Percentiles rank a stretch among this genome's conserved stretches.
phyloP scores from a whole-genome alignment of 305 asterid genomes.

The Fraxinus paxiana region DNA sequence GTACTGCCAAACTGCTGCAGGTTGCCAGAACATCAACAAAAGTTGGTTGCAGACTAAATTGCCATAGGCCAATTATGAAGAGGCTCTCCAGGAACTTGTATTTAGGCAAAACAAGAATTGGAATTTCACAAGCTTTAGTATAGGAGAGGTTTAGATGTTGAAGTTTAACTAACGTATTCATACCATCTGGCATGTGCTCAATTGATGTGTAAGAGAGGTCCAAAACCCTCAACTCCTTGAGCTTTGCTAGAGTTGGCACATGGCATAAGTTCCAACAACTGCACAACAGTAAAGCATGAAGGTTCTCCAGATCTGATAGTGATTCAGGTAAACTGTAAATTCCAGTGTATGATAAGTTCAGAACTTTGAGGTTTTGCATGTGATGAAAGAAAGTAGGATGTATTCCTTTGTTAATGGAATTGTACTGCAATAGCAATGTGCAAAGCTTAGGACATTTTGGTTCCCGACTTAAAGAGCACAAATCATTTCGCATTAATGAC shows the following conservation, averaged over 20 bases:
- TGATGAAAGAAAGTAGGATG: slow-evolving; percentile 24
- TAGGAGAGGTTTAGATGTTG: slow-evolving; percentile 26
- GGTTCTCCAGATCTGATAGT: slow-evolving; percentile 25
- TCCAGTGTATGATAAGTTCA: slow-evolving; percentile 34
- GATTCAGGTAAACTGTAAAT: slow-evolving; percentile 24
- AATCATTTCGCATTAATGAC: slow-evolving; percentile 35
- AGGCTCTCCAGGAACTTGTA: slow-evolving; percentile 27
- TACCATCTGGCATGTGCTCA: slow-evolving; percentile 16
- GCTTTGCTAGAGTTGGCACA: slow-evolving; percentile 23
- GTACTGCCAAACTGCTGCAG: slow-evolving; percentile 18
- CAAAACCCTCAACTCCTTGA: slow-evolving; percentile 26
- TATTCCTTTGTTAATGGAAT: slow-evolving; percentile 30
- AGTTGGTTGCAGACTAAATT: neutral
- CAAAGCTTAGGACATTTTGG: slow-evolving; percentile 27
- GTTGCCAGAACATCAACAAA: neutral
- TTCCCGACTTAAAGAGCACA: slow-evolving; percentile 17
- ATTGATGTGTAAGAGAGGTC: slow-evolving; percentile 27
- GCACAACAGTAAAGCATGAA: slow-evolving; percentile 25
- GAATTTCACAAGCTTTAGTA: neutral
- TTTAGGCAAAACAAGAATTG: neutral
- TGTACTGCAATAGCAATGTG: slow-evolving; percentile 31
- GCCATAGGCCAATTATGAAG: slow-evolving; percentile 1
- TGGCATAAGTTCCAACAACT: slow-evolving; percentile 31
- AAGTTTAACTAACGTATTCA: slow-evolving; percentile 27
- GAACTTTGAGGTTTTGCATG: slow-evolving; percentile 21